Percentiles rank a stretch among this genome's conserved stretches.
Evolutionary conservation across 2,329 filamentous ascomycete species (phyloP).

Genomic region (Davidsoniella virescens): DNA sequence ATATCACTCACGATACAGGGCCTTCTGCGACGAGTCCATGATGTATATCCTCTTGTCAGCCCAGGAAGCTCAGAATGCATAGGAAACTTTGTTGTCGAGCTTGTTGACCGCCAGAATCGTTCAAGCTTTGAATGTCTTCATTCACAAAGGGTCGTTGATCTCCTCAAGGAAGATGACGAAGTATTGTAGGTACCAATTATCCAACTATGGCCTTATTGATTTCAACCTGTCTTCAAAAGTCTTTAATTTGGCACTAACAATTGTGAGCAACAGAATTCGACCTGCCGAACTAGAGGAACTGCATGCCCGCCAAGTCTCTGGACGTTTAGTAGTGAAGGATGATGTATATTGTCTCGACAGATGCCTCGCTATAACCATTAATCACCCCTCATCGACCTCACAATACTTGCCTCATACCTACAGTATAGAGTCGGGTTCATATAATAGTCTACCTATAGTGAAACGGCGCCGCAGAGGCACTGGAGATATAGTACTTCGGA

Average conservation of each 20-base stretch:
- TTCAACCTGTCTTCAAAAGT: too few species aligned
- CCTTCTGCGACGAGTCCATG: too few species aligned
- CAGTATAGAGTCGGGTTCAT: too few species aligned
- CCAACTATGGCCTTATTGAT: neutral
- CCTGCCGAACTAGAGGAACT: conserved; percentile 62
- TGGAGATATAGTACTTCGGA: too few species aligned
- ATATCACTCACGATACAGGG: too few species aligned
- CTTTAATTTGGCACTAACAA: conserved; percentile 11
- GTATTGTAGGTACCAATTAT: conserved; percentile 44
- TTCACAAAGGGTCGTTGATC: conserved; percentile 52
- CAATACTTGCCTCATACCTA: too few species aligned
- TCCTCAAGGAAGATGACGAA: conserved; percentile 71
- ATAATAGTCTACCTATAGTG: too few species aligned
- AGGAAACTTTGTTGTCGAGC: conserved; percentile 77
- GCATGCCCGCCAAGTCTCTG: conserved; percentile 48
- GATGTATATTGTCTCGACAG: conserved; percentile 23
- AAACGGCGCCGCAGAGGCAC: too few species aligned
- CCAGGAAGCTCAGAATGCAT: conserved; percentile 21
- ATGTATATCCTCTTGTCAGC: too few species aligned
- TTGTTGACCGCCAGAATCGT: conserved; percentile 35
- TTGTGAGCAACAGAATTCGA: conserved; percentile 44
- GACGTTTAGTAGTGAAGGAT: conserved; percentile 62
- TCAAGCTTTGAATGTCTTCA: conserved; percentile 70
- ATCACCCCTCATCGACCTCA: too few species aligned
- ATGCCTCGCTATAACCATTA: too few species aligned